Conservation (phyloP, 805 yeast species). For the Clavispora santaluciae region DNA sequence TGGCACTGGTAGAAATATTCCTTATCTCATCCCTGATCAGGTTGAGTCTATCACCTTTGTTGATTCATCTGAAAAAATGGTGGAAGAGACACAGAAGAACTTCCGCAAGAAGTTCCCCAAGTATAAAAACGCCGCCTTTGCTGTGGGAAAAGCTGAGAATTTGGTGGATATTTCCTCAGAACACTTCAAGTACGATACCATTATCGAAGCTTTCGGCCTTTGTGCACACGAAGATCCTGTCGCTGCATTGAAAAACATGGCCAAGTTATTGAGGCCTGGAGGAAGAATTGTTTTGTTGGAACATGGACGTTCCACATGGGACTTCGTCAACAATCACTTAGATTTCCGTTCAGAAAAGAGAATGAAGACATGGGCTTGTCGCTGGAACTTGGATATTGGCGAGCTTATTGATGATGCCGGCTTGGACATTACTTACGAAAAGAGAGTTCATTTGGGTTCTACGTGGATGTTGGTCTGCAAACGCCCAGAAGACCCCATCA, state of each 20-base stretch:
- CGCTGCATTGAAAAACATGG: constrained; percentile 70
- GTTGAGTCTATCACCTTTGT: constrained; percentile 75
- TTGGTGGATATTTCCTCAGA: constrained; percentile 51
- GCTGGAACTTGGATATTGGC: constrained; percentile 95
- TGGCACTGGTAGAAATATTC: constrained; percentile 93
- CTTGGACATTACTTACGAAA: constrained; percentile 73
- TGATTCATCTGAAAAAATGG: constrained; percentile 84
- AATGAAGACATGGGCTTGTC: constrained; percentile 90
- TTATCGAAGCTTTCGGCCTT: constrained; percentile 89
- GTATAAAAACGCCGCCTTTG: constrained; percentile 73
- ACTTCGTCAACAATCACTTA: constrained; percentile 69
- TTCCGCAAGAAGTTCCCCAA: constrained; percentile 64
- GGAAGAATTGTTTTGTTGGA: constrained; percentile 86
- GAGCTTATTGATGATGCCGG: constrained; percentile 81
- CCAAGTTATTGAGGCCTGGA: constrained; percentile 70
- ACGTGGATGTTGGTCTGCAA: constrained; percentile 83
- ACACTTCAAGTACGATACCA: constrained; percentile 75
- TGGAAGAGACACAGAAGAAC: constrained; percentile 70
- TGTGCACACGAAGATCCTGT: constrained; percentile 96
- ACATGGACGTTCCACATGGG: constrained; percentile 86
- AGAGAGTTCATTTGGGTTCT: constrained; percentile 84
- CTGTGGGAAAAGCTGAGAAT: constrained; percentile 86
- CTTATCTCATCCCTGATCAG: constrained; percentile 56
- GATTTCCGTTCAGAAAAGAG: constrained; percentile 81
- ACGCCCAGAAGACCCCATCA: constrained; percentile 59